A percentile compares a stretch with the other conserved stretches of the same genome.
Evolutionary conservation across 179 eudicot genomes (phyloP).

Genomic region (Patellifolia procumbens): DNA sequence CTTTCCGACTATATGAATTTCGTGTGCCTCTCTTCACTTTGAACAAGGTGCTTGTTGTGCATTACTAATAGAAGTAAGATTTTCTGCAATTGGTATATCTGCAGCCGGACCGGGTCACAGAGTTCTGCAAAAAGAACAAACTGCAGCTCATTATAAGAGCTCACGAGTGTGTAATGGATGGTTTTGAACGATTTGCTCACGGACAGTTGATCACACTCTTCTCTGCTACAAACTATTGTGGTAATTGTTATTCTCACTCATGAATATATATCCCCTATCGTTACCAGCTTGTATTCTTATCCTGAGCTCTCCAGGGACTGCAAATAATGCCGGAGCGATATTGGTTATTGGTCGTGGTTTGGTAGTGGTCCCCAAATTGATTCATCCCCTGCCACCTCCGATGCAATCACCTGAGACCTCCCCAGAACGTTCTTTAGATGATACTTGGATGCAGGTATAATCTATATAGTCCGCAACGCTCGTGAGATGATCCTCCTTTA

Average conservation of each 20-base stretch:
- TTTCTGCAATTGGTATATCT: conserved; percentile 18
- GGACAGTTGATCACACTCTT: conserved; percentile 95
- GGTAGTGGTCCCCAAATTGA: conserved; percentile 89
- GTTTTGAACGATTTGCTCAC: conserved; percentile 95
- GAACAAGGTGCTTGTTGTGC: not conserved
- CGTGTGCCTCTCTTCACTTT: not conserved
- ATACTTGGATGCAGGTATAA: conserved; percentile 88
- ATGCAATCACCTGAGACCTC: conserved; percentile 84
- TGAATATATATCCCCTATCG: not conserved
- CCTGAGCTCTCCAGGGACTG: conserved; percentile 62
- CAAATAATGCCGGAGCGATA: conserved; percentile 97
- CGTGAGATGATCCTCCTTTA: not conserved
- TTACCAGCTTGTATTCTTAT: not conserved
- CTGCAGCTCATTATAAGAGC: conserved; percentile 93
- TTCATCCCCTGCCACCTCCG: conserved; percentile 95
- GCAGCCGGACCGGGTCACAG: conserved; percentile 95
- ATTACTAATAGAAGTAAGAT: not conserved
- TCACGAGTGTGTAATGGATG: conserved; percentile 98
- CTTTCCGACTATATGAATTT: not conserved
- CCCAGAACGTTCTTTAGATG: conserved; percentile 72
- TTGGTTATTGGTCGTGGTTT: conserved; percentile 90
- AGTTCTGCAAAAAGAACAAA: conserved; percentile 89
- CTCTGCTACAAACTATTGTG: conserved; percentile 99
- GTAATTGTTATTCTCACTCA: conserved; percentile 35
- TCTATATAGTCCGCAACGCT: conserved; percentile 14